Evolutionary conservation across 129 eudicot species (phyloP).

Genomic region (Pittosporum tobira): DNA sequence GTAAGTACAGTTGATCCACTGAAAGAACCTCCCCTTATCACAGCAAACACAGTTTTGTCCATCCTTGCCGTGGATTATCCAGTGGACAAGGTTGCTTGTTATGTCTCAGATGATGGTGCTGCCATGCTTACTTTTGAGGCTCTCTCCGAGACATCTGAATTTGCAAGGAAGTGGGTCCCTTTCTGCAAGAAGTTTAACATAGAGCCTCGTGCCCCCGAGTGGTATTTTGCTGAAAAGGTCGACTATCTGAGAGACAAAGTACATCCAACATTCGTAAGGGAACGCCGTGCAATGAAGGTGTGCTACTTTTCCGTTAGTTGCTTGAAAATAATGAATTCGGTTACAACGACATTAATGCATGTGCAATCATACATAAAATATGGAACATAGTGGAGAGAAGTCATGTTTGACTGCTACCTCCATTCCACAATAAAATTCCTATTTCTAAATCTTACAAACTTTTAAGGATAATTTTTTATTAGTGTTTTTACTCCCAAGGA

Average conservation of each 20-base stretch:
- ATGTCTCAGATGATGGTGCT: too few species aligned
- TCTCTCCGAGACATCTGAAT: constrained; percentile 55
- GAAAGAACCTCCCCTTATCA: constrained; percentile 70
- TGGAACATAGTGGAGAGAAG: too few species aligned
- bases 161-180: constrained; percentile 72
- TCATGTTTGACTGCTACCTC: too few species aligned
- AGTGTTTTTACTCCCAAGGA: too few species aligned
- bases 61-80: constrained; percentile 68
- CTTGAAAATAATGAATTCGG: too few species aligned
- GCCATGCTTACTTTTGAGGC: constrained; percentile 46
- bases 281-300: constrained; percentile 71
- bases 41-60: constrained; percentile 70
- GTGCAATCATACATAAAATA: too few species aligned
- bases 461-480: too few species aligned
- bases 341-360: too few species aligned
- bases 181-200: constrained; percentile 64
- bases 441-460: too few species aligned
- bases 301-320: too few species aligned
- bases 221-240: constrained; percentile 59
- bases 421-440: too few species aligned
- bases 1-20: constrained; percentile 76
- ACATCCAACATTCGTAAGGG: constrained; percentile 54
- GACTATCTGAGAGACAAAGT: constrained; percentile 65
- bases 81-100: too few species aligned
- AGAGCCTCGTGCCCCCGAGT: constrained; percentile 79